Evolutionary conservation across 2,329 filamentous ascomycete genomes (phyloP).

Genomic region (Pseudogymnoascus sp.): DNA sequence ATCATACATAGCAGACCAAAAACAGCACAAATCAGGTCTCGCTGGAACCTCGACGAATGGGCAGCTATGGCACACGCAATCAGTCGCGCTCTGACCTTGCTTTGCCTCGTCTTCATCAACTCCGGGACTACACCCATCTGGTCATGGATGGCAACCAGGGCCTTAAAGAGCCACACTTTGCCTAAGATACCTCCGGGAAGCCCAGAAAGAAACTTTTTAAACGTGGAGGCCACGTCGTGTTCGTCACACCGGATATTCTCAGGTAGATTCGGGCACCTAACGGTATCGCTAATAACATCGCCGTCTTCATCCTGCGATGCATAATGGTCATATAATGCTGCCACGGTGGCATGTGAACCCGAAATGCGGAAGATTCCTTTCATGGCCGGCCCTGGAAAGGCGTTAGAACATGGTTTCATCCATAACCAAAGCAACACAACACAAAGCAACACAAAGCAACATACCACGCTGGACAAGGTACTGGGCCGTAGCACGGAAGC

Average conservation of each 20-base stretch:
- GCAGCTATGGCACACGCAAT: conserved; percentile 57
- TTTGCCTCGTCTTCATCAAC: conserved; percentile 45
- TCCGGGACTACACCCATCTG: conserved; percentile 48
- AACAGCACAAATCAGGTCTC: conserved; percentile 59
- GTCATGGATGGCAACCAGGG: conserved; percentile 53
- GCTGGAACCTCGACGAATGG: conserved; percentile 51
- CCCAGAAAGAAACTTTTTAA: conserved; percentile 57
- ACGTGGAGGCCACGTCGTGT: conserved; percentile 60
- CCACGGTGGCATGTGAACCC: conserved; percentile 48
- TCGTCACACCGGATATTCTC: conserved; percentile 51
- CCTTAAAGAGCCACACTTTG: conserved; percentile 53
- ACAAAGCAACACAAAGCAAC: conserved; percentile 14
- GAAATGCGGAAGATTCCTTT: conserved; percentile 58
- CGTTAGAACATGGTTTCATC: conserved; percentile 14
- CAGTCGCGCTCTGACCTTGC: conserved; percentile 53
- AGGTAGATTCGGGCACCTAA: conserved; percentile 52
- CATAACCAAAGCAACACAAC: not conserved
- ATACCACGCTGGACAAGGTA: conserved; percentile 54
- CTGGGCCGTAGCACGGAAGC: conserved; percentile 59
- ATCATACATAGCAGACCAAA: conserved; percentile 59
- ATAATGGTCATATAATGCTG: conserved; percentile 58
- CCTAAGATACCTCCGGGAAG: conserved; percentile 61
- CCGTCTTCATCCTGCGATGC: conserved; percentile 43
- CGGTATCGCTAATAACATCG: conserved; percentile 47
- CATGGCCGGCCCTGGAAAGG: conserved; percentile 30